Conservation (phyloP, 108 stramenopile genomes). For the Cyclotella choctawhatcheeana region DNA sequence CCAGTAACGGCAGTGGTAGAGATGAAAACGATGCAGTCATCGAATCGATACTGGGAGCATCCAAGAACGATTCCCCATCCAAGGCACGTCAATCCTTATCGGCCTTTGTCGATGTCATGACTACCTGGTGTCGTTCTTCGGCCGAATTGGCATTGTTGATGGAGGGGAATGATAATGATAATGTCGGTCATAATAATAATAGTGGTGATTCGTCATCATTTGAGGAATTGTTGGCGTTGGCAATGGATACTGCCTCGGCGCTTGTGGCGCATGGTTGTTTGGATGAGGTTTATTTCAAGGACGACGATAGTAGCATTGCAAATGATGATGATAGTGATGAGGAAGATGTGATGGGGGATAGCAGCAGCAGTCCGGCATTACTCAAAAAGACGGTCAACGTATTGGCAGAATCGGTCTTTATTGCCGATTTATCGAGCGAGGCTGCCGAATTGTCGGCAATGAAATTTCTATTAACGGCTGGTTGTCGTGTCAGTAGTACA, state of each 20-base stretch:
- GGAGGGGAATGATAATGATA: background rate
- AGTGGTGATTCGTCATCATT: conserved; percentile 8
- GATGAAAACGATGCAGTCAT: conserved; percentile 39
- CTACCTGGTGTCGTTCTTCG: conserved; percentile 69
- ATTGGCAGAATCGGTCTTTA: conserved; percentile 68
- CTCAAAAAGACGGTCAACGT: conserved; percentile 58
- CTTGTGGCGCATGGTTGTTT: conserved; percentile 84
- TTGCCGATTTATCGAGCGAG: conserved; percentile 64
- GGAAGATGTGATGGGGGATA: too few species aligned
- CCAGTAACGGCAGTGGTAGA: background rate
- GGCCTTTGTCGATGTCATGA: conserved; percentile 63
- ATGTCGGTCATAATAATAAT: background rate
- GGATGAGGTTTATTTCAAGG: conserved; percentile 64
- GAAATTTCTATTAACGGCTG: conserved; percentile 79
- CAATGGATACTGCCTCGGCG: conserved; percentile 61
- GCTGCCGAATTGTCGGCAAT: conserved; percentile 71
- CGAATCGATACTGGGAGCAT: conserved; percentile 54
- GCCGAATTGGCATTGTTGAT: conserved; percentile 29
- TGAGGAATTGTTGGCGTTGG: conserved; percentile 54
- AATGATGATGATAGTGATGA: conserved; percentile 25
- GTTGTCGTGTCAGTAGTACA: conserved; percentile 56
- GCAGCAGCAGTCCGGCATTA: too few species aligned
- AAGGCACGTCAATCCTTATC: conserved; percentile 58
- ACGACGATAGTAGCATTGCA: conserved; percentile 19
- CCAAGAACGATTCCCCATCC: conserved; percentile 59